Evolutionary conservation across 345 rosid genomes (phyloP).

Genomic region (Balakata baccata): DNA sequence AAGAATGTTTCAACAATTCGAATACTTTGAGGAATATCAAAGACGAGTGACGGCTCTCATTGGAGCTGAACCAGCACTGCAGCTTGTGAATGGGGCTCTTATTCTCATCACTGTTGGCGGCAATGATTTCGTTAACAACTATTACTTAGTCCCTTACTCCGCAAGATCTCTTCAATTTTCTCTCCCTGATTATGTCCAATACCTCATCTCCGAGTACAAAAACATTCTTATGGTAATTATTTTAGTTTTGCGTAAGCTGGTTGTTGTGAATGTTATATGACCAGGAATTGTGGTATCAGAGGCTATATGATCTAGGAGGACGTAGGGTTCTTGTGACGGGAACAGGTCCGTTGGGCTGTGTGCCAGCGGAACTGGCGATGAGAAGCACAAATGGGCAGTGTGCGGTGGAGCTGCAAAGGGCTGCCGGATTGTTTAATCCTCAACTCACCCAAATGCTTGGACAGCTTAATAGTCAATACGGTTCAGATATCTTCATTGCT

Average conservation of each 20-base stretch:
- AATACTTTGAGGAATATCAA: slow-evolving; percentile 26
- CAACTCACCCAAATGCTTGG: slow-evolving; percentile 18
- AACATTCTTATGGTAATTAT: slow-evolving; percentile 27
- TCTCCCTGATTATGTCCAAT: slow-evolving; percentile 25
- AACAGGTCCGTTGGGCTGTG: slow-evolving; percentile 29
- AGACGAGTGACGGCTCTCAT: slow-evolving; percentile 15
- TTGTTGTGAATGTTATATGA: background rate
- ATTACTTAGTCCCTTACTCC: slow-evolving; percentile 29
- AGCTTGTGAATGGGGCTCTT: slow-evolving; percentile 17
- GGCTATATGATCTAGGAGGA: slow-evolving; percentile 22
- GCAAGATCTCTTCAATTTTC: slow-evolving; percentile 25
- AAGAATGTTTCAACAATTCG: slow-evolving; percentile 24
- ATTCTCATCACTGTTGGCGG: slow-evolving; percentile 29
- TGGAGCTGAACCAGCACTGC: slow-evolving; percentile 1
- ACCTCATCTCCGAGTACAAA: slow-evolving; percentile 28
- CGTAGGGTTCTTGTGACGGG: slow-evolving; percentile 31
- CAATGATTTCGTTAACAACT: slow-evolving; percentile 35
- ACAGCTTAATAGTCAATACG: slow-evolving; percentile 16
- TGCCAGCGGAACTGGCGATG: slow-evolving; percentile 25
- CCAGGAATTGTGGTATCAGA: slow-evolving; percentile 8
- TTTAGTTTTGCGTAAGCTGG: too few relatives aligned
- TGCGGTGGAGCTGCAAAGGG: slow-evolving; percentile 15
- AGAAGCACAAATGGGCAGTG: slow-evolving; percentile 20
- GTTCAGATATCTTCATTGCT: slow-evolving; percentile 21
- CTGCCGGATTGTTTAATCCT: slow-evolving; percentile 25